These are phyloP conservation scores for Isoetes engelmannii DNA, from an alignment of 83 land plant genomes.

Conservation along the genomic window DNA sequence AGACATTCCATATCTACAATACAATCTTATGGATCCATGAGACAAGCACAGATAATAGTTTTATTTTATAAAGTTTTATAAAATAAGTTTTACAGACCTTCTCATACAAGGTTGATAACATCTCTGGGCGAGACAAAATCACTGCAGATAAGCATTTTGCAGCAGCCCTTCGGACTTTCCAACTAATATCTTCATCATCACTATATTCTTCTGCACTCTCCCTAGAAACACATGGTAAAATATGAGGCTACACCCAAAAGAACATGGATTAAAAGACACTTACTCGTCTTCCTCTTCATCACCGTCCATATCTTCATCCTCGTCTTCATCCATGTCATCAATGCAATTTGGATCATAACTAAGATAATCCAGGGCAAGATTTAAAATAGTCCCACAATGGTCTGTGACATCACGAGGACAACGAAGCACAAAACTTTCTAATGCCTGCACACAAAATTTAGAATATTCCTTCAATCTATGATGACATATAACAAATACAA, in stretches of 20 bases:
- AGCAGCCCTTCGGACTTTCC: constrained; percentile 99
- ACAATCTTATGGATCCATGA: too few relatives aligned
- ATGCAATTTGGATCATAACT: constrained; percentile 97
- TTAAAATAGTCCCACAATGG: constrained; percentile 68
- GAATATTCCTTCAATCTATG: not conserved
- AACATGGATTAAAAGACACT: constrained; percentile 16
- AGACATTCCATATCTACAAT: too few relatives aligned
- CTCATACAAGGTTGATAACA: constrained; percentile 61
- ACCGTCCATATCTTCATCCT: constrained; percentile 65
- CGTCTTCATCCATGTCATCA: constrained; percentile 97
- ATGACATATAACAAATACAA: constrained; percentile 4
- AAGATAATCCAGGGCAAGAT: constrained; percentile 68
- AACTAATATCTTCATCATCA: constrained; percentile 98
- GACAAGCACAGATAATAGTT: too few relatives aligned
- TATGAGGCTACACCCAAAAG: not conserved
- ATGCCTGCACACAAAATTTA: constrained; percentile 43
- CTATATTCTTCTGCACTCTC: constrained; percentile 97
- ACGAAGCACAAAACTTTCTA: constrained; percentile 89
- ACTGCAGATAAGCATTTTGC: constrained; percentile 85
- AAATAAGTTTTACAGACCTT: constrained; percentile 45
- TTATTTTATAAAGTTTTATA: not conserved
- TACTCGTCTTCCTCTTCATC: constrained; percentile 99
- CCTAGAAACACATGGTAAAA: constrained; percentile 31
- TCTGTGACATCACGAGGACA: constrained; percentile 89
- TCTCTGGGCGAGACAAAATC: constrained; percentile 90